Conservation (phyloP, 2,329 filamentous ascomycete species). For the Nemania abortiva region DNA sequence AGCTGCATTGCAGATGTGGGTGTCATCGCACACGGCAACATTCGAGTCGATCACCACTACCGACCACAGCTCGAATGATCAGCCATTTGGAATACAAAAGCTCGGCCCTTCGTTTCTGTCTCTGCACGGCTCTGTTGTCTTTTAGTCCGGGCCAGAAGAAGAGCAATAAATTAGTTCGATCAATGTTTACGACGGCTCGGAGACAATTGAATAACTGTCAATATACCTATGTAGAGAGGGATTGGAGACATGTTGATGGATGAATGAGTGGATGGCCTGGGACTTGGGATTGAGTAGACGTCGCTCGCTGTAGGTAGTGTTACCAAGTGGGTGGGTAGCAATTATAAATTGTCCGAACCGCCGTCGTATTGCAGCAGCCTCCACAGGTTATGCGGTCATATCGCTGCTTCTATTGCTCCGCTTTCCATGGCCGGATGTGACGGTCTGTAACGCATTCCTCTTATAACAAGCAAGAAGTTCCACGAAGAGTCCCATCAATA, state of each 20-base stretch:
- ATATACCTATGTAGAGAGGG: neutral
- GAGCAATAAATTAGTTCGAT: neutral
- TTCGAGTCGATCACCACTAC: constrained; percentile 24
- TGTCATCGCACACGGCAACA: constrained; percentile 33
- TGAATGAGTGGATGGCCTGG: neutral
- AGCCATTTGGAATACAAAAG: constrained; percentile 7
- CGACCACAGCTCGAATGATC: neutral
- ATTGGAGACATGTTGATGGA: neutral
- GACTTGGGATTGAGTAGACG: constrained; percentile 2
- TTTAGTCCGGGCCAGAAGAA: neutral
- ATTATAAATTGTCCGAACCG: constrained; percentile 38
- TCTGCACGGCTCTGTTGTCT: neutral
- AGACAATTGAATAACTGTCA: neutral
- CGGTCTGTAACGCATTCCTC: constrained; percentile 19
- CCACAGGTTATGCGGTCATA: constrained; percentile 10
- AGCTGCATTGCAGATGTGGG: constrained; percentile 38
- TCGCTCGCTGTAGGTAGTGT: constrained; percentile 2
- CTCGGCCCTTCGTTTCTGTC: neutral
- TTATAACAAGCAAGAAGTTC: constrained; percentile 13
- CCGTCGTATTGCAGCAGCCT: constrained; percentile 35
- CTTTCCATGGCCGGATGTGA: constrained; percentile 28
- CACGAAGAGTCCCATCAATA: constrained; percentile 8
- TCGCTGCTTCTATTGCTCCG: constrained; percentile 27
- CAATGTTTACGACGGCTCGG: neutral
- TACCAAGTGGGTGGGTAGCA: constrained; percentile 37